Evolutionary conservation across 2,329 filamentous ascomycete species (phyloP).

Genomic region (Arthrobotrys iridis): DNA sequence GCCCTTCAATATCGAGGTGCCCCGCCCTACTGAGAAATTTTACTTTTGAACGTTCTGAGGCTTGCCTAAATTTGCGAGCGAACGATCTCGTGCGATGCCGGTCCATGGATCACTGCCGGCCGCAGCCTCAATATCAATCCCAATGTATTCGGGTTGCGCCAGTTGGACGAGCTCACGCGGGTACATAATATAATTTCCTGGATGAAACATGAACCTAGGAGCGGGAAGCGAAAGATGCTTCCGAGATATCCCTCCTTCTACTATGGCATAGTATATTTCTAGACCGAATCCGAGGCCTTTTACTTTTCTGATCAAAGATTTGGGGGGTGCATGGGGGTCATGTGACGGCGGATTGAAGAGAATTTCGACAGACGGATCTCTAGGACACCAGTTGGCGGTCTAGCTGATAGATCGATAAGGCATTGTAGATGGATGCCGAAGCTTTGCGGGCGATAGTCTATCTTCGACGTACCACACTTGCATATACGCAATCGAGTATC

Average conservation of each 20-base stretch:
- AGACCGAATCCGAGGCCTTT: not conserved
- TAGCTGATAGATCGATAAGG: conserved; percentile 10
- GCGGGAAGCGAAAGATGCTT: conserved; percentile 20
- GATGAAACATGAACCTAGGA: conserved; percentile 12
- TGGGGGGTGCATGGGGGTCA: not conserved
- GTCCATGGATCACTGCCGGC: too few relatives aligned
- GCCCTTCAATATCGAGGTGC: not conserved
- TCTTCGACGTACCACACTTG: conserved; percentile 22
- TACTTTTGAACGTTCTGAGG: conserved; percentile 1
- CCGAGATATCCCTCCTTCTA: too few relatives aligned
- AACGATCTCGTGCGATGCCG: conserved; percentile 8
- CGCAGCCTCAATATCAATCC: too few relatives aligned
- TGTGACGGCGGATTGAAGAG: conserved; percentile 5
- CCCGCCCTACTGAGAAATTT: not conserved
- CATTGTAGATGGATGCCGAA: conserved; percentile 7
- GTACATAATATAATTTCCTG: too few relatives aligned
- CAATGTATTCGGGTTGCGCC: too few relatives aligned
- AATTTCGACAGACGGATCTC: not conserved
- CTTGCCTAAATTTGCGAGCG: not conserved
- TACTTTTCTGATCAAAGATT: conserved; percentile 16
- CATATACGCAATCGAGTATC: conserved; percentile 10
- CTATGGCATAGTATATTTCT: too few relatives aligned
- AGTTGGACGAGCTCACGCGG: conserved; percentile 3
- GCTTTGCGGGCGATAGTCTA: conserved; percentile 8
- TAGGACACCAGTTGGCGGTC: conserved; percentile 10